Percentiles rank a stretch among this genome's conserved stretches.
phyloP scores from a whole-genome alignment of 2,329 filamentous ascomycete genomes.

The Pyrenophora tritici-repentis region DNA sequence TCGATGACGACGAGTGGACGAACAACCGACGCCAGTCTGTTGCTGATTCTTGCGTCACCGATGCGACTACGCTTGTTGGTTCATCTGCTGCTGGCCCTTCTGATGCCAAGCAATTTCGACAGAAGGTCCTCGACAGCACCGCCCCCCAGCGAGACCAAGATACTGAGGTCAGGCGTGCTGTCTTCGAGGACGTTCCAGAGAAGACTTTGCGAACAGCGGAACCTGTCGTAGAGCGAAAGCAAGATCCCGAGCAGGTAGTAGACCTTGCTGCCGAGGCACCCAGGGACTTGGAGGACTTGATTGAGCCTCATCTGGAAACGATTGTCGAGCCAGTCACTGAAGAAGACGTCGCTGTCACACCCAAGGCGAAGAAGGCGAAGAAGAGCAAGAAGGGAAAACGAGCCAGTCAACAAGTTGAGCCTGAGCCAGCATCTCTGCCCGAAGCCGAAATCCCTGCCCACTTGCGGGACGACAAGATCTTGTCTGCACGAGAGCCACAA shows the following conservation, averaged over 20 bases:
- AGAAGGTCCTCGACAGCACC: constrained; percentile 39
- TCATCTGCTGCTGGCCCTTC: constrained; percentile 24
- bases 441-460: constrained; percentile 2
- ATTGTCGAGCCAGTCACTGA: background rate
- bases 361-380: constrained; percentile 40
- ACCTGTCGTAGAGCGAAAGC: background rate
- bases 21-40: constrained; percentile 31
- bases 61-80: constrained; percentile 42
- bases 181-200: constrained; percentile 2
- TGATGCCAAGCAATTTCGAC: constrained; percentile 26
- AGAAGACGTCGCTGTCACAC: constrained; percentile 1
- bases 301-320: background rate
- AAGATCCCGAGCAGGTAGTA: background rate
- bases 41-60: constrained; percentile 31
- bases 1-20: constrained; percentile 40
- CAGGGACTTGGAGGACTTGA: background rate
- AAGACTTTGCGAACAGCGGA: background rate
- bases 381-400: constrained; percentile 40
- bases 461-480: constrained; percentile 2
- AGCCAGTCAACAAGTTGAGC: constrained; percentile 26
- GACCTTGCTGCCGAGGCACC: constrained; percentile 14
- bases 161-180: constrained; percentile 20
- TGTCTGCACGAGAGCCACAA: constrained; percentile 7
- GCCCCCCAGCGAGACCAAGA: constrained; percentile 19
- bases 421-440: constrained; percentile 13